Conservation (phyloP, 2,329 filamentous ascomycete species). For the Penicillium sclerotigenum region DNA sequence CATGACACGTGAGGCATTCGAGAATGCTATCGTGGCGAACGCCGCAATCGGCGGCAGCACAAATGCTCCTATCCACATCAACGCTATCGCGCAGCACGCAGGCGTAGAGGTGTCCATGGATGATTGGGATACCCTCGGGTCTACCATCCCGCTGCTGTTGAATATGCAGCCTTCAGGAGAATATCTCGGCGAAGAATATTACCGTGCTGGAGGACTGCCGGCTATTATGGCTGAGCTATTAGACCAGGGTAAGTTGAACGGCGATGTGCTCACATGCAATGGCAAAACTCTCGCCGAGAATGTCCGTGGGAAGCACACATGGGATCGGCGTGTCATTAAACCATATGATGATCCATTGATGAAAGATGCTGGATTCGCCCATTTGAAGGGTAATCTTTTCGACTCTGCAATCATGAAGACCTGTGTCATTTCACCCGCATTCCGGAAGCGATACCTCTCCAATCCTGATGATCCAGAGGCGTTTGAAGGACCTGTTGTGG, state of each 20-base stretch:
- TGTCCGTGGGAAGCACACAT: constrained; percentile 39
- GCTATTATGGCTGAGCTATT: constrained; percentile 55
- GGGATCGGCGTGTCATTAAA: constrained; percentile 51
- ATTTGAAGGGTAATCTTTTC: constrained; percentile 49
- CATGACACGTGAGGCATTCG: constrained; percentile 55
- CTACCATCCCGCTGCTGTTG: constrained; percentile 50
- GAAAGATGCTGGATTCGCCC: constrained; percentile 51
- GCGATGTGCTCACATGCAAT: constrained; percentile 33
- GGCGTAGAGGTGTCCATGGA: constrained; percentile 51
- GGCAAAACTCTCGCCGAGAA: constrained; percentile 22
- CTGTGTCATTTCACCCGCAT: constrained; percentile 49
- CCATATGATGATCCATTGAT: constrained; percentile 48
- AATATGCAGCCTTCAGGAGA: constrained; percentile 57
- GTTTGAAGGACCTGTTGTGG: constrained; percentile 48
- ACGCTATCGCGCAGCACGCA: constrained; percentile 54
- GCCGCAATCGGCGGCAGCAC: constrained; percentile 57
- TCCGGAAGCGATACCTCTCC: constrained; percentile 46
- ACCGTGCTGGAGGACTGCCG: constrained; percentile 52
- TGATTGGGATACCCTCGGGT: constrained; percentile 54
- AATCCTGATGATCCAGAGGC: constrained; percentile 48
- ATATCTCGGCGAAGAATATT: constrained; percentile 54
- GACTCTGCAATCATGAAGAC: constrained; percentile 55
- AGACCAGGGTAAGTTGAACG: constrained; percentile 47
- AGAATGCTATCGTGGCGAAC: constrained; percentile 55
- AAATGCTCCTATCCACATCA: constrained; percentile 57